Percentiles rank a stretch among this genome's conserved stretches.
Conservation (phyloP, 2,329 filamentous ascomycete species). For the Colletotrichum kahawae region DNA sequence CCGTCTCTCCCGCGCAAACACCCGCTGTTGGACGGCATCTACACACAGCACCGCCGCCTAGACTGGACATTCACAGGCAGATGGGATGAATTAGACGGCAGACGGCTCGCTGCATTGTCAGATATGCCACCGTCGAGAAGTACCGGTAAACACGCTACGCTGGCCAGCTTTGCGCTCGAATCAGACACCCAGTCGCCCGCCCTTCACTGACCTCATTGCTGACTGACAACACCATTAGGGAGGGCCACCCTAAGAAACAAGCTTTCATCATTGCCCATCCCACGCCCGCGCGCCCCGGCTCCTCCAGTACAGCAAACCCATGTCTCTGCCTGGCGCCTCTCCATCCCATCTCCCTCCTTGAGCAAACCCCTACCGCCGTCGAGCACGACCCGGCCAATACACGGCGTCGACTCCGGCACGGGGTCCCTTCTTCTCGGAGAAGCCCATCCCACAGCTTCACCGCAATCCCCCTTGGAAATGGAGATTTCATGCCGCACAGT, state of each 20-base stretch:
- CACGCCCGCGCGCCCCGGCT: not conserved
- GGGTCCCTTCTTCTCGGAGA: not conserved
- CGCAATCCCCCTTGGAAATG: not conserved
- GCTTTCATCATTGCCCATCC: constrained; percentile 8
- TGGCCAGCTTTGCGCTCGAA: not conserved
- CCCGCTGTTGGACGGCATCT: not conserved
- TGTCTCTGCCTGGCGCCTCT: not conserved
- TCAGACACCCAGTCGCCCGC: not conserved
- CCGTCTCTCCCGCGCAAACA: not conserved
- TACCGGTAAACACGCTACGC: not conserved
- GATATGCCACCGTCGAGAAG: not conserved
- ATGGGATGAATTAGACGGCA: not conserved
- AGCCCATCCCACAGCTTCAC: not conserved
- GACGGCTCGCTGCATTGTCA: not conserved
- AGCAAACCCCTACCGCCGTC: not conserved
- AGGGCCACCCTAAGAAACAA: constrained; percentile 6
- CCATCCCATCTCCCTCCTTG: not conserved
- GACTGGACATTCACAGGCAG: not conserved
- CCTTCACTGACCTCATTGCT: not conserved
- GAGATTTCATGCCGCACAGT: not conserved
- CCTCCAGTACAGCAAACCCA: not conserved
- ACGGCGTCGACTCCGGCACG: constrained; percentile 9
- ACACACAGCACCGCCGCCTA: not conserved
- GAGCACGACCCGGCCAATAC: constrained; percentile 7
- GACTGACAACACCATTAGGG: not conserved